Conservation (phyloP, 2,329 filamentous ascomycete genomes). For the Basipetospora chlamydospora region DNA sequence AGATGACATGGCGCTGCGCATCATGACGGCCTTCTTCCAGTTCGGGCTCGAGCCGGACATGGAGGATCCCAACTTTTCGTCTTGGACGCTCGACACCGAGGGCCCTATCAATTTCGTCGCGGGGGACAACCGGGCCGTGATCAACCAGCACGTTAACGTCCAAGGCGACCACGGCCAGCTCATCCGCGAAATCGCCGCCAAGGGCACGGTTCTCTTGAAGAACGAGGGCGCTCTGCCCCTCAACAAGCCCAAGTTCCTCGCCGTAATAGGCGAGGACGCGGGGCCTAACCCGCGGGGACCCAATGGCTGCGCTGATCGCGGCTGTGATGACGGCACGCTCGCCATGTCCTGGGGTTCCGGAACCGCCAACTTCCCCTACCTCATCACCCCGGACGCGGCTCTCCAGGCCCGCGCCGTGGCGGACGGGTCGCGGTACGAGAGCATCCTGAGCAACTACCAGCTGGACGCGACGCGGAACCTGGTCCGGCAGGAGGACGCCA, state of each 20-base stretch:
- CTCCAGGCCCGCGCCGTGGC: slow-evolving; percentile 47
- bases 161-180: slow-evolving; percentile 55
- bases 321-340: slow-evolving; percentile 44
- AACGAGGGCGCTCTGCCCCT: slow-evolving; percentile 66
- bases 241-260: slow-evolving; percentile 61
- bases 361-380: slow-evolving; percentile 58
- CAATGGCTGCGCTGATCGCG: slow-evolving; percentile 63
- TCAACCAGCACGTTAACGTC: slow-evolving; percentile 80
- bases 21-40: slow-evolving; percentile 57
- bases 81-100: slow-evolving; percentile 68
- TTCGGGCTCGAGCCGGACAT: slow-evolving; percentile 39
- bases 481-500: slow-evolving; percentile 46
- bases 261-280: slow-evolving; percentile 71
- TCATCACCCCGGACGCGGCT: slow-evolving; percentile 59
- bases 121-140: slow-evolving; percentile 44
- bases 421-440: slow-evolving; percentile 47
- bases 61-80: slow-evolving; percentile 63
- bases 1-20: slow-evolving; percentile 85
- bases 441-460: slow-evolving; percentile 51
- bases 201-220: slow-evolving; percentile 80
- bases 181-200: slow-evolving; percentile 64
- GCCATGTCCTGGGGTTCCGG: slow-evolving; percentile 73
- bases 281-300: slow-evolving; percentile 59
- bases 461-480: slow-evolving; percentile 46
- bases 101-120: slow-evolving; percentile 53